Evolutionary conservation across 176 grass and related monocot species (phyloP).

Genomic region (Oryza officinalis): DNA sequence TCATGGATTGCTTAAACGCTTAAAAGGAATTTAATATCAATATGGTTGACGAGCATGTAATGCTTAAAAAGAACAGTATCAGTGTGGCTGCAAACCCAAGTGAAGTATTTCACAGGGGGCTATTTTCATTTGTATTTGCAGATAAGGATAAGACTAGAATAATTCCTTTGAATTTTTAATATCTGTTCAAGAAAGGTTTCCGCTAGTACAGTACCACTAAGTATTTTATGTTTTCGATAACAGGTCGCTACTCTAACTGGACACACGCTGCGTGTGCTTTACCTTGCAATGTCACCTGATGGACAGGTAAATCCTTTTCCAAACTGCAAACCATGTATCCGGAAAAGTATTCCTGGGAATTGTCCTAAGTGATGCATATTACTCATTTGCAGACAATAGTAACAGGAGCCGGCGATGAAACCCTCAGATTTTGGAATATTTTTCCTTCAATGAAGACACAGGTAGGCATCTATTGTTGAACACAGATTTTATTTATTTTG

Average conservation of each 20-base stretch:
- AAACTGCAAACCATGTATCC: background rate
- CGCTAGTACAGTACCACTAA: background rate
- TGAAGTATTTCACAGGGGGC: background rate
- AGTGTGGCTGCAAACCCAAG: background rate
- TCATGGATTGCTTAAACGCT: slow-evolving; percentile 4
- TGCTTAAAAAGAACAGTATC: background rate
- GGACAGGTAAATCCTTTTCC: slow-evolving; percentile 63
- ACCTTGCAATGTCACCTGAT: slow-evolving; percentile 89
- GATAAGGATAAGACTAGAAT: background rate
- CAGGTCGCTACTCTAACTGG: slow-evolving; percentile 89
- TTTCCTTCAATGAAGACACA: slow-evolving; percentile 84
- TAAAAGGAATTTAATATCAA: background rate
- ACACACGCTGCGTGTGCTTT: slow-evolving; percentile 89
- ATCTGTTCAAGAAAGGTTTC: background rate
- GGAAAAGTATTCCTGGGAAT: background rate
- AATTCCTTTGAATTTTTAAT: background rate
- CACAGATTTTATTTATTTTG: background rate
- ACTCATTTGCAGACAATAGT: slow-evolving; percentile 77
- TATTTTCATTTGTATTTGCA: background rate
- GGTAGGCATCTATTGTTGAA: slow-evolving; percentile 39
- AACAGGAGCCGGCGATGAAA: slow-evolving; percentile 91
- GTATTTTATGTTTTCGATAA: background rate
- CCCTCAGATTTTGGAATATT: slow-evolving; percentile 94
- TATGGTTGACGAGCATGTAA: background rate
- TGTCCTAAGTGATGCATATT: background rate